These are phyloP conservation scores for Candida qinlingensis DNA, from an alignment of 805 yeast genomes.

Conservation along the genomic window DNA sequence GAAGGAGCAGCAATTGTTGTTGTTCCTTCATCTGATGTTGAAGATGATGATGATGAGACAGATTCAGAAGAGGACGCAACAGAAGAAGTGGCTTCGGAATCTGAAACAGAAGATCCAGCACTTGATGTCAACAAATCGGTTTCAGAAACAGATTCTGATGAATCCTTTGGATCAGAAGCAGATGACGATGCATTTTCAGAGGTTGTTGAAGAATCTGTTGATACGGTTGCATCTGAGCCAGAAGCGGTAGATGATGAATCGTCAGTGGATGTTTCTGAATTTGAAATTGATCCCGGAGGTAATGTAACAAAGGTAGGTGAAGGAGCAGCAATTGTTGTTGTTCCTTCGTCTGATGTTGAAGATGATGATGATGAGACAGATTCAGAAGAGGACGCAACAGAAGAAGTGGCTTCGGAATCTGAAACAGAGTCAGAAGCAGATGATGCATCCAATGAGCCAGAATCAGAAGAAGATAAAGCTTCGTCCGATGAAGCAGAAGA, in stretches of 20 bases:
- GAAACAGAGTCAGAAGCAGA: not conserved
- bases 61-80: not conserved
- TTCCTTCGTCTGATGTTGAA: not conserved
- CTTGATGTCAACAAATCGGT: too few relatives aligned
- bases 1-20: too few relatives aligned
- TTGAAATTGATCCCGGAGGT: too few relatives aligned
- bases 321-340: too few relatives aligned
- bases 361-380: not conserved
- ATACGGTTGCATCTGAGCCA: too few relatives aligned
- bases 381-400: not conserved
- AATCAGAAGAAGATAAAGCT: not conserved
- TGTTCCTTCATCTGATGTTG: not conserved
- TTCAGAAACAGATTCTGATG: too few relatives aligned
- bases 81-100: not conserved
- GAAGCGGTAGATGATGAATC: too few relatives aligned
- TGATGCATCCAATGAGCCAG: not conserved
- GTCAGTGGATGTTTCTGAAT: too few relatives aligned
- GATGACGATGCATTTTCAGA: too few relatives aligned
- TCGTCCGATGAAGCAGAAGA: not conserved
- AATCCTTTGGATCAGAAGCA: too few relatives aligned
- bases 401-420: not conserved
- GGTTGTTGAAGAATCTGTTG: too few relatives aligned
- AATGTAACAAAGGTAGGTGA: too few relatives aligned
- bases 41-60: not conserved
- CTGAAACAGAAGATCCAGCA: conserved; percentile 1